Base-by-base conservation (phyloP, 768 basidiomycete species). In the Agaricus sinodeliciosus region DNA sequence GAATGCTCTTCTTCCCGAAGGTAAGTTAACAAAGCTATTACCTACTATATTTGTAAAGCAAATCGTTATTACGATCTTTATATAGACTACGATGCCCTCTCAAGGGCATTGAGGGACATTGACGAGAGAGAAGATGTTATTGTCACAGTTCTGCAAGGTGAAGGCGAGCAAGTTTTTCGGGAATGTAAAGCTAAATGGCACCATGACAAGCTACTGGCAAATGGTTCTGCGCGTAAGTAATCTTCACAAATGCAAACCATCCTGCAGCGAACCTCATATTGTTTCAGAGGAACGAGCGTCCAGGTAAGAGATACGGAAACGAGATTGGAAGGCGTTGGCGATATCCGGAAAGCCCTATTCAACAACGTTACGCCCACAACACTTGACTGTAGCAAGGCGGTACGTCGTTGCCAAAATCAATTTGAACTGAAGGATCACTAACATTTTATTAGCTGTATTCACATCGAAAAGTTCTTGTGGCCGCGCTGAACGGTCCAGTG, bases 401-500 rank as follows among this genome's bases (percentile, higher is more conserved):
- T 85, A 65, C 51, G 79, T 60, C 4, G 41, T 7, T 16, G 9
- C 16, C 31, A n/a, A 31, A 11, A 13, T 16, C 13, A 18, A 22
- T 9, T 47, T 9, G 11, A 8, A 31, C 27, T 16, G 31, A 34
- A 16, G 2, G 5, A 35, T 34, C 6, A n/a, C 8, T 34, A 2
- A 39, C 7, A 39, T 12, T 13, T 3, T 35, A 9, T 12, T 51
- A 87, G 85, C 65, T 87, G n/a, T 82, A 82, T 57, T 75, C 76
- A 0, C 87, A 89, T 59, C 73, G 72, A 51, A 89, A 89, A 63
- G 69, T 87, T 13, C 71, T 88, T 15, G 78, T 88, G 11, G 85
- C 84, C 11, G 85, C 82, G 1, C 58, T 88, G 18, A 86, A 89
- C 57, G 87, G 87, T 0, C 86, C 87, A 15, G 86, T 84, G 4